Evolutionary conservation across 805 yeast genomes (phyloP).

Genomic region (Starmera dryadoides): DNA sequence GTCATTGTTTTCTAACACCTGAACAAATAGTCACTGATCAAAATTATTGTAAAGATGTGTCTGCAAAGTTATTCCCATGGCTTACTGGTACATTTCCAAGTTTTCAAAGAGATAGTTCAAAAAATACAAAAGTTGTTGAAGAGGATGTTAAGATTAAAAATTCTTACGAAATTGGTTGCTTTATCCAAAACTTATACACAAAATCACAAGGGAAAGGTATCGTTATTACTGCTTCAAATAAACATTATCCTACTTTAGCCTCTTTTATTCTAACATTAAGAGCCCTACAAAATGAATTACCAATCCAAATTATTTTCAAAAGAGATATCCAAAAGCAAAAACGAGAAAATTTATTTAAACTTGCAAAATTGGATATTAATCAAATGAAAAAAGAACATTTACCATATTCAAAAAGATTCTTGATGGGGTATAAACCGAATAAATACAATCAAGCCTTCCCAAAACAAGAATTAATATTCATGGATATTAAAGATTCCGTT

Average conservation of each 20-base stretch:
- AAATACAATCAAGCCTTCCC: slow-evolving; percentile 5
- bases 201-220: slow-evolving; percentile 22
- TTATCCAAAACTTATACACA: background rate
- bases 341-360: slow-evolving; percentile 3
- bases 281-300: slow-evolving; percentile 18
- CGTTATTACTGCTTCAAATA: slow-evolving; percentile 21
- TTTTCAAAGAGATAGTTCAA: background rate
- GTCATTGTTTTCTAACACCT: slow-evolving; percentile 2
- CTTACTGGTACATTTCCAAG: background rate
- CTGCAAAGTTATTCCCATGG: slow-evolving; percentile 8
- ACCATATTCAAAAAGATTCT: background rate
- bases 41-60: background rate
- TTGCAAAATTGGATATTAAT: slow-evolving; percentile 8
- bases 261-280: slow-evolving; percentile 20
- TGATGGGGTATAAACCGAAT: background rate
- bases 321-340: slow-evolving; percentile 13
- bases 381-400: background rate
- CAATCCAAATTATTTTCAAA: slow-evolving; percentile 25
- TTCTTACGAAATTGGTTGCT: slow-evolving; percentile 1
- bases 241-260: slow-evolving; percentile 12
- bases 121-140: too few species aligned
- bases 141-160: background rate
- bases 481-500: slow-evolving; percentile 11
- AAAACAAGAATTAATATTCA: slow-evolving; percentile 21
- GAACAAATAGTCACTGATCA: background rate